A percentile compares a stretch with the other conserved stretches of the same genome.
Conservation (phyloP, 768 basidiomycete species). For the Trametes villosa region DNA sequence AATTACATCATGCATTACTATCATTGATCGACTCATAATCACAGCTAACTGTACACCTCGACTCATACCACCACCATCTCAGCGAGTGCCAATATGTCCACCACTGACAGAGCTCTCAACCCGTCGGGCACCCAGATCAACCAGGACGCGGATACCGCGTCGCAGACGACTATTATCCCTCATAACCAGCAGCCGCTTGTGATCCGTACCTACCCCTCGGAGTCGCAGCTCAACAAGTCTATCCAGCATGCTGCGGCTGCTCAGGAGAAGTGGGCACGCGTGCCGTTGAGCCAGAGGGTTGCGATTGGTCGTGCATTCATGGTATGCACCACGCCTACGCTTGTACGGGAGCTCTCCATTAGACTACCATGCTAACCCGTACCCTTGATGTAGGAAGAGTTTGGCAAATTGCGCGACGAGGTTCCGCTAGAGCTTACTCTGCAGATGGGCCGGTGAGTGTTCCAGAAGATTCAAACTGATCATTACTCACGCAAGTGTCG, state of each 20-base stretch:
- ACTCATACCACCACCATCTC: neutral
- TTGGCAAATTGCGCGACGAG: conserved; percentile 57
- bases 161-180: conserved; percentile 85
- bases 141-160: conserved; percentile 12
- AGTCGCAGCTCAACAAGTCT: conserved; percentile 60
- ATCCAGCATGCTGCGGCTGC: conserved; percentile 64
- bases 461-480: neutral
- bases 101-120: too few species aligned
- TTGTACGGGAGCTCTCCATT: too few species aligned
- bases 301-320: conserved; percentile 74
- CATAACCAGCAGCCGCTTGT: conserved; percentile 75
- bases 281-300: conserved; percentile 64
- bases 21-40: too few species aligned
- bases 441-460: conserved; percentile 87
- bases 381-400: too few species aligned
- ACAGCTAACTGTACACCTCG: too few species aligned
- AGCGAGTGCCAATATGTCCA: neutral
- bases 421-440: conserved; percentile 76
- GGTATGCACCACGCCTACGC: conserved; percentile 38
- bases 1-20: too few species aligned
- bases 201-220: conserved; percentile 65
- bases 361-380: too few species aligned
- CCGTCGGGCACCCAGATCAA: conserved; percentile 2
- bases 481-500: neutral
- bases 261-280: conserved; percentile 74